phyloP scores from a whole-genome alignment of 495 filamentous ascomycete genomes.

The Penicillium ochrochloron region DNA sequence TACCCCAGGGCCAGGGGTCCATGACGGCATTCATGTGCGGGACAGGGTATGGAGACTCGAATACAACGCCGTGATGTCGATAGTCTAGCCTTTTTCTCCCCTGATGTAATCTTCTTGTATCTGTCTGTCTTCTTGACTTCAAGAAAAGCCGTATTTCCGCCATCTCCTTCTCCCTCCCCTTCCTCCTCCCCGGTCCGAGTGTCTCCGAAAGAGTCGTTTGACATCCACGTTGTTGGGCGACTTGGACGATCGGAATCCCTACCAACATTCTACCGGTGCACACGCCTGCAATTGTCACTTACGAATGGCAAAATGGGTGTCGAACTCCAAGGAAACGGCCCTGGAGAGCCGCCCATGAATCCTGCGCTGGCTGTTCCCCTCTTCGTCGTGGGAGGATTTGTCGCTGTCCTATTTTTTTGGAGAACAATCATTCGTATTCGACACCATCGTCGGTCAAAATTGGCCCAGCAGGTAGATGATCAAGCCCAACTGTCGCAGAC shows the following conservation, averaged over 20 bases:
- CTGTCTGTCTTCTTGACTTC: slow-evolving; percentile 8
- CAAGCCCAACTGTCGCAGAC: slow-evolving; percentile 32
- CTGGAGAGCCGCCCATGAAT: slow-evolving; percentile 43
- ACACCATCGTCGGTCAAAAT: slow-evolving; percentile 35
- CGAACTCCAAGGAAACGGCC: slow-evolving; percentile 32
- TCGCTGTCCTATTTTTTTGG: slow-evolving; percentile 34
- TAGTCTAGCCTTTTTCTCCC: slow-evolving; percentile 12
- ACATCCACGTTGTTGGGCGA: slow-evolving; percentile 22
- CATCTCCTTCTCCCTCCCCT: not conserved
- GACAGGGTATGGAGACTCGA: slow-evolving; percentile 7
- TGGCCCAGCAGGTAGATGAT: slow-evolving; percentile 25
- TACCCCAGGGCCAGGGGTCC: slow-evolving; percentile 24
- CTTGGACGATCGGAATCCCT: slow-evolving; percentile 19
- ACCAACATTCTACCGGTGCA: not conserved
- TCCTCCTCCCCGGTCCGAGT: slow-evolving; percentile 12
- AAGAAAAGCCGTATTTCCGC: not conserved
- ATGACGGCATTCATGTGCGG: slow-evolving; percentile 35
- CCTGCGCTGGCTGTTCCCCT: slow-evolving; percentile 42
- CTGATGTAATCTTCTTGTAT: slow-evolving; percentile 11
- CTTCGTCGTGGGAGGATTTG: slow-evolving; percentile 35
- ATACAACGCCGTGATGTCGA: slow-evolving; percentile 23
- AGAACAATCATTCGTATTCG: slow-evolving; percentile 32
- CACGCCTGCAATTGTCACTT: not conserved
- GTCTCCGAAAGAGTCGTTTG: slow-evolving; percentile 22
- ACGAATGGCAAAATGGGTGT: slow-evolving; percentile 37